Conservation (phyloP, 768 basidiomycete species). For the Hericium rajendrae region DNA sequence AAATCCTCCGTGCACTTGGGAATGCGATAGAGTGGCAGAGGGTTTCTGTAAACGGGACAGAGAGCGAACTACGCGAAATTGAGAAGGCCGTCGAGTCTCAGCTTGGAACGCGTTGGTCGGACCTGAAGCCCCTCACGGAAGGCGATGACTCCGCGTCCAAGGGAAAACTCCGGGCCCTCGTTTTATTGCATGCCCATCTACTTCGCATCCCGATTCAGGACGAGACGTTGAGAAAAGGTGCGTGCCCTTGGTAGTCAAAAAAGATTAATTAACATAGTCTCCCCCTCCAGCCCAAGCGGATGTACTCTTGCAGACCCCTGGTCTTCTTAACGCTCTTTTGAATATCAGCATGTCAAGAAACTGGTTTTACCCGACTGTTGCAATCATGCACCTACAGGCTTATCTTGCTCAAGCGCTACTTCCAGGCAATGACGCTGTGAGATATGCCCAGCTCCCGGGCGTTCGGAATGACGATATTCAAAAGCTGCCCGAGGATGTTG, state of each 20-base stretch:
- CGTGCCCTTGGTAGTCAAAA: constrained; percentile 15
- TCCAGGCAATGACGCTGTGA: constrained; percentile 36
- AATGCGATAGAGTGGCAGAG: constrained; percentile 56
- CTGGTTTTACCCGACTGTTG: constrained; percentile 77
- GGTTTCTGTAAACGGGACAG: constrained; percentile 18
- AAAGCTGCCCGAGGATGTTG: constrained; percentile 29
- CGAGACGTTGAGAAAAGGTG: constrained; percentile 53
- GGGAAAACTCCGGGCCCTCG: constrained; percentile 44
- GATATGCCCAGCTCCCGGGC: constrained; percentile 71
- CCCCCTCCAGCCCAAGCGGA: constrained; percentile 50
- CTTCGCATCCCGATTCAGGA: constrained; percentile 52
- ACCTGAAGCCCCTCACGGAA: constrained; percentile 33
- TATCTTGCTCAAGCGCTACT: constrained; percentile 77
- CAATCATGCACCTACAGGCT: constrained; percentile 74
- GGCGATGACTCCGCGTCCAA: constrained; percentile 23
- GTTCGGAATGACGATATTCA: constrained; percentile 46
- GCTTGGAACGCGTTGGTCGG: constrained; percentile 46
- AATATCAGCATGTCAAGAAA: constrained; percentile 78
- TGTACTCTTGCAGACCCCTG: constrained; percentile 62
- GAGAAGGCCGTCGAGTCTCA: constrained; percentile 41
- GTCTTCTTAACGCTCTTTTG: constrained; percentile 69
- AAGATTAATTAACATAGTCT: background rate
- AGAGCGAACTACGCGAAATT: constrained; percentile 32
- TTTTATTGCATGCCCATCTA: constrained; percentile 80
- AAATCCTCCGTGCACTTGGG: constrained; percentile 64